Conservation (phyloP, 192 early-diverging fungal genomes). For the Phycomyces blakesleeanus region DNA sequence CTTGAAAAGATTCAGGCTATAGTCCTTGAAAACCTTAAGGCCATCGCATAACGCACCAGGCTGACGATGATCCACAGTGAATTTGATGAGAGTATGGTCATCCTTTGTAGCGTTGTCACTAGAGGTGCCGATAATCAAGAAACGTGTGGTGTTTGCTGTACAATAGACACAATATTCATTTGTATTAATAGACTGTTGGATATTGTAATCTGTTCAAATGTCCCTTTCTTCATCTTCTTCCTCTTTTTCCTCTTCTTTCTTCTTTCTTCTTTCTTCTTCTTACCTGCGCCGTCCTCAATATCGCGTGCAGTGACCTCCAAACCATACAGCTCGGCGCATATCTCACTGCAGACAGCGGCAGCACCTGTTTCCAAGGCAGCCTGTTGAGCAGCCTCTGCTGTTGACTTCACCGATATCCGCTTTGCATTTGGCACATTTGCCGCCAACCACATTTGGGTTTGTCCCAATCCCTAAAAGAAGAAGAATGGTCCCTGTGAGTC, state of each 20-base stretch:
- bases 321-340: conserved; percentile 76
- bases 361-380: conserved; percentile 70
- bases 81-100: conserved; percentile 78
- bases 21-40: conserved; percentile 77
- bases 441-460: conserved; percentile 73
- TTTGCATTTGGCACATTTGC: conserved; percentile 69
- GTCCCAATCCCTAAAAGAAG: conserved; percentile 53
- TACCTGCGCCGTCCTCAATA: conserved; percentile 75
- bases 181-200: no score
- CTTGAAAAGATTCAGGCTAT: conserved; percentile 80
- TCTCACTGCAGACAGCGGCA: conserved; percentile 77
- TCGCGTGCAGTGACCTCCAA: conserved; percentile 71
- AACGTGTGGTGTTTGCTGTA: conserved; percentile 91
- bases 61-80: conserved; percentile 88
- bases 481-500: background rate
- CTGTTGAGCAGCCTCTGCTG: conserved; percentile 84
- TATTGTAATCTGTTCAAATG: no score
- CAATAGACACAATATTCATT: conserved; percentile 1
- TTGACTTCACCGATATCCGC: conserved; percentile 74
- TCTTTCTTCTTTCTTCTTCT: no score
- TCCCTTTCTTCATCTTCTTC: background rate
- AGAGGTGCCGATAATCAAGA: conserved; percentile 79
- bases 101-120: conserved; percentile 61
- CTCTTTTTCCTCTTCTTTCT: no score
- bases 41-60: conserved; percentile 86